A percentile compares a stretch with the other conserved stretches of the same genome.
Evolutionary conservation across 257 asterid species (phyloP).

Genomic region (Nicotiana sylvestris): DNA sequence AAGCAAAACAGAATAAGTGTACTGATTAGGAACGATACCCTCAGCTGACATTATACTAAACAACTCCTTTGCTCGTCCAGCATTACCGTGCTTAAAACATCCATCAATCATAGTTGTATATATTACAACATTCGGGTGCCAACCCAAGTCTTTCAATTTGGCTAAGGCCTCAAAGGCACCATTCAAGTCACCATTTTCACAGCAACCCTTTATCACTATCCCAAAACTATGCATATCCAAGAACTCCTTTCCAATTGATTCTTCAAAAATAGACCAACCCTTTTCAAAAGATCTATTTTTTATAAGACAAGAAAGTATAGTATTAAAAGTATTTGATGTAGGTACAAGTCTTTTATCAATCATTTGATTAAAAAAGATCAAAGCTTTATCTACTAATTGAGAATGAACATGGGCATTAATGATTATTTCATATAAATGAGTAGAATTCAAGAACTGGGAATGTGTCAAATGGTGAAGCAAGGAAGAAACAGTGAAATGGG

Average conservation of each 20-base stretch:
- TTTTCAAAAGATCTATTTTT: slow-evolving; percentile 26
- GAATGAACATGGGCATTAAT: slow-evolving; percentile 46
- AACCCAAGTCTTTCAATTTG: slow-evolving; percentile 38
- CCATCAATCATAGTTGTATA: slow-evolving; percentile 71
- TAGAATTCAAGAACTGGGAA: slow-evolving; percentile 11
- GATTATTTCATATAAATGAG: slow-evolving; percentile 47
- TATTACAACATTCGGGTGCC: slow-evolving; percentile 55
- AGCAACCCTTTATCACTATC: slow-evolving; percentile 69
- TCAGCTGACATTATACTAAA: slow-evolving; percentile 38
- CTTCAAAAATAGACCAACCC: slow-evolving; percentile 44
- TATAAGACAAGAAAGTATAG: slow-evolving; percentile 37
- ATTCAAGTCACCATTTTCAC: slow-evolving; percentile 42
- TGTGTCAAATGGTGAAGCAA: slow-evolving; percentile 37
- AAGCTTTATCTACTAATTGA: slow-evolving; percentile 34
- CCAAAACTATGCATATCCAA: slow-evolving; percentile 66
- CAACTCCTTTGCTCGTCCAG: slow-evolving; percentile 45
- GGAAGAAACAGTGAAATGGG: slow-evolving; percentile 44
- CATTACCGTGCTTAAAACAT: slow-evolving; percentile 51
- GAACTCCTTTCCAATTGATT: slow-evolving; percentile 27
- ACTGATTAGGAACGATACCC: slow-evolving; percentile 64
- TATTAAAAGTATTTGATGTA: slow-evolving; percentile 42
- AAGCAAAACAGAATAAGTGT: slow-evolving; percentile 57
- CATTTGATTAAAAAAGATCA: slow-evolving; percentile 44
- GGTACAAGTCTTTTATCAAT: slow-evolving; percentile 37
- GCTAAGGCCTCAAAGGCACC: slow-evolving; percentile 45